Evolutionary conservation across 164 flowering plant genomes (phyloP), one percentile per base, ranked within the genome.

Genomic region (Liquidambar formosana): DNA sequence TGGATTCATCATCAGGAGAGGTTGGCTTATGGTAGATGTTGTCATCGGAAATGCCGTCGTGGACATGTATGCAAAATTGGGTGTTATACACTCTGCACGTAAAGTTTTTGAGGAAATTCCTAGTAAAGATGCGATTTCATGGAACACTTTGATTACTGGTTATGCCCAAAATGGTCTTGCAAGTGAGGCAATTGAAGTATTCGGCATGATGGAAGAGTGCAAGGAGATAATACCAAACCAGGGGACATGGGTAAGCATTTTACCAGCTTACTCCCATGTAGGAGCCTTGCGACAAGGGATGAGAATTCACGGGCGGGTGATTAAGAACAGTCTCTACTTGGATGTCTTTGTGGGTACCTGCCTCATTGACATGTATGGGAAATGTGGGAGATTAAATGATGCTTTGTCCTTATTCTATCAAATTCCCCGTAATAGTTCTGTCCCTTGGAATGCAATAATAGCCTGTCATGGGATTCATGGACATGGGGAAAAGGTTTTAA

Each of bases 61-160:
- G 45, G 92, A 89, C 74, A 86, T 89, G 94, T 89, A 89, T 75
- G 84, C 89, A 3, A 88, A 87, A 75, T 68, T 85, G 67, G 90
- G 94, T 10, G 59, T 19, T 63, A 54, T 75, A n/a, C 82, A 76
- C 59, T 74, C 71, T 56, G 88, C 92, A 38, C 72, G 54, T 4
- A 76, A 72, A 44, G 80, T 80, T 46, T 88, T 89, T 76, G 80
- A 82, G 51, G 71, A 68, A 23, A 76, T 88, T 68, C 81, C 77
- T 64, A n/a, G 19, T 8, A 86, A 77, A 74, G 92, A 88, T 76
- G 79, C 79, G 57, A 75, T 86, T 66, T 81, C 92, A 3, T 90
- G 92, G 92, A 90, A 88, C 74, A 82, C 91, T 63, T 72, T 90
- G 85, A 86, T 90, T 33, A 73, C 86, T 5, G 89, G 88, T 11